These are phyloP conservation scores for Chalaropsis thielavioides DNA, from an alignment of 2,329 filamentous ascomycete species.

Conservation along the genomic window DNA sequence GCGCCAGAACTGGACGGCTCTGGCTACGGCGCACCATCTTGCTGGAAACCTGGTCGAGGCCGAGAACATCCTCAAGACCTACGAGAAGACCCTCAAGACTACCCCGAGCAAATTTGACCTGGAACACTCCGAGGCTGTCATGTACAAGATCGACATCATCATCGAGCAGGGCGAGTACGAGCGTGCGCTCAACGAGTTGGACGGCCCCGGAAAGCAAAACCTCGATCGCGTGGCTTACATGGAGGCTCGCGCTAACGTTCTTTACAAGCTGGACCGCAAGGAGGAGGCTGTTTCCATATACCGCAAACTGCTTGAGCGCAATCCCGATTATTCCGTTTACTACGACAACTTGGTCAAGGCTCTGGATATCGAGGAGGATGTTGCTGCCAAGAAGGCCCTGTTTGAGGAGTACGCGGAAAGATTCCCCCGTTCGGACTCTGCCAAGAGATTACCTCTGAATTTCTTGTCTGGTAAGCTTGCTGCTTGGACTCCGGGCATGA, in stretches of 20 bases:
- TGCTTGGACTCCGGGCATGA: background rate
- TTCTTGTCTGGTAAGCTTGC: conserved; percentile 53
- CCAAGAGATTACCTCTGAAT: conserved; percentile 73
- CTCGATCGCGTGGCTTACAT: conserved; percentile 73
- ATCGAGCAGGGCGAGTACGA: conserved; percentile 74
- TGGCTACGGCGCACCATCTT: conserved; percentile 85
- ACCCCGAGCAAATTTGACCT: conserved; percentile 64
- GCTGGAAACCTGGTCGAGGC: conserved; percentile 73
- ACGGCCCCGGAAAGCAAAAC: conserved; percentile 59
- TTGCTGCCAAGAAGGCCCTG: conserved; percentile 52
- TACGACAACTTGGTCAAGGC: conserved; percentile 63
- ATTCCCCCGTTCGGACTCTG: conserved; percentile 69
- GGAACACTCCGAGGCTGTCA: conserved; percentile 81
- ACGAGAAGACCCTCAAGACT: conserved; percentile 81
- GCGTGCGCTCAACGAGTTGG: conserved; percentile 73
- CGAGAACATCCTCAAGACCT: conserved; percentile 80
- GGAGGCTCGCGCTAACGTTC: conserved; percentile 74
- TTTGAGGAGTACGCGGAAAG: conserved; percentile 66
- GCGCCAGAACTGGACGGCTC: conserved; percentile 92
- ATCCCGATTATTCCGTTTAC: conserved; percentile 75
- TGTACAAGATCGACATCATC: conserved; percentile 94
- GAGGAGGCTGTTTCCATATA: conserved; percentile 75
- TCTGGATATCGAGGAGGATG: conserved; percentile 47
- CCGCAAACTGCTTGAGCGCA: conserved; percentile 65
- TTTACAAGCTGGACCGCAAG: conserved; percentile 60